Base-by-base conservation (phyloP, 768 basidiomycete species). In the Boletus rex-veris region DNA sequence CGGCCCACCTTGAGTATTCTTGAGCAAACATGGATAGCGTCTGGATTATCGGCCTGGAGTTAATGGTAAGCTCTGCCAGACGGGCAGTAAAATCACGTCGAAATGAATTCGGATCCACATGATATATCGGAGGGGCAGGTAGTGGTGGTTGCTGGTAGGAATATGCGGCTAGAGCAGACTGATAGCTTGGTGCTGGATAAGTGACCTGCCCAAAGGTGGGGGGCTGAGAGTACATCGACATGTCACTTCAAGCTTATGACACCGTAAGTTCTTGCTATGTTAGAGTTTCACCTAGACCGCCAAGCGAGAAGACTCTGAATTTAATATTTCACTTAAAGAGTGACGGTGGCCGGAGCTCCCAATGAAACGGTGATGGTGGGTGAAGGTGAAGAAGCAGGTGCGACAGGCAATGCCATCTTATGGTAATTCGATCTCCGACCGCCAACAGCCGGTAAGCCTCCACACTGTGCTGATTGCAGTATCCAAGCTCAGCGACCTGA, bases 11-110 rank as follows among this genome's bases (percentile, higher is more conserved):
- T 37, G 81, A 73, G 68, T 89, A 87, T 51, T 96, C 90, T 73
- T 92, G 89, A 49, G 97, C 96, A 61, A 90, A 81, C 80, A 94
- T 85, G 33, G 97, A 98, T 15, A 99, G 74, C 56, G 81, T 82
- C 74, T 97, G 92, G 59, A 99, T 99, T 57, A 97, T 84, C 10
- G 92, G 88, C 65, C 94, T 86, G 61, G 94, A 96, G 74, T 98
- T 99, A 78, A 94, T 86, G 48, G 85, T 91, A 58, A 99, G 86
- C 58, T 86, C 83, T 64, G 82, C 75, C 50, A 97, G 84, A 57
- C 89, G 84, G 39, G 74, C 69, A 51, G 80, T 65, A 72, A 87
- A 92, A 74, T 92, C 90, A 73, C 84, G 82, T 60, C 92, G 83
- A 69, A 92, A 92, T 37, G 80, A 74, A 71, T 77, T 78, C 30